Conservation (phyloP, 1,284 basidiomycete genomes). For the Naganishia cerealis region DNA sequence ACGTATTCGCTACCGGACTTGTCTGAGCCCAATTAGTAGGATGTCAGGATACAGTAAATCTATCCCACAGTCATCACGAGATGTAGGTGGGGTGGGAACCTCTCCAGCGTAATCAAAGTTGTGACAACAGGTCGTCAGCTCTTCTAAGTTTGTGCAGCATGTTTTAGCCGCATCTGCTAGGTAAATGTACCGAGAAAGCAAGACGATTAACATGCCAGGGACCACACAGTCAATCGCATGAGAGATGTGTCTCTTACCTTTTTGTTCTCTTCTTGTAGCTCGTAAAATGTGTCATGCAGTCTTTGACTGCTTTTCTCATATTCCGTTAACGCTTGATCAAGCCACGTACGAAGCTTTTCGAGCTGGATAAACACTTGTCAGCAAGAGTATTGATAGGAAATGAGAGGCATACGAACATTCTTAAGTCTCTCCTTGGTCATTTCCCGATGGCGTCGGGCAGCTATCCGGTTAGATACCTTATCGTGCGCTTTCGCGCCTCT, state of each 20-base stretch:
- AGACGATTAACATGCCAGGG: background rate
- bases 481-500: slow-evolving; percentile 8
- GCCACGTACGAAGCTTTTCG: slow-evolving; percentile 27
- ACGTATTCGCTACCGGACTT: no score
- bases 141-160: background rate
- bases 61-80: no score
- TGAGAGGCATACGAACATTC: slow-evolving; percentile 5
- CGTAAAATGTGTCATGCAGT: slow-evolving; percentile 13
- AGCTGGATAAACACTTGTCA: slow-evolving; percentile 9
- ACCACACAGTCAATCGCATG: background rate
- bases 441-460: slow-evolving; percentile 31
- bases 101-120: background rate
- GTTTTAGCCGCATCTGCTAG: background rate
- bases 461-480: slow-evolving; percentile 28
- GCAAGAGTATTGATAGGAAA: background rate
- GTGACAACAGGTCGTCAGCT: background rate
- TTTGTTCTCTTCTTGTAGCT: slow-evolving; percentile 24
- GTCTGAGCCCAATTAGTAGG: no score
- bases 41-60: no score
- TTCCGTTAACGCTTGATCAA: slow-evolving; percentile 21
- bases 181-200: background rate
- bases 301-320: slow-evolving; percentile 28
- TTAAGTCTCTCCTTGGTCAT: slow-evolving; percentile 31
- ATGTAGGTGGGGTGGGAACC: no score
- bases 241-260: slow-evolving; percentile 2